Evolutionary conservation across 306 rosid genomes (phyloP).

Genomic region (Begonia fuchsioides): DNA sequence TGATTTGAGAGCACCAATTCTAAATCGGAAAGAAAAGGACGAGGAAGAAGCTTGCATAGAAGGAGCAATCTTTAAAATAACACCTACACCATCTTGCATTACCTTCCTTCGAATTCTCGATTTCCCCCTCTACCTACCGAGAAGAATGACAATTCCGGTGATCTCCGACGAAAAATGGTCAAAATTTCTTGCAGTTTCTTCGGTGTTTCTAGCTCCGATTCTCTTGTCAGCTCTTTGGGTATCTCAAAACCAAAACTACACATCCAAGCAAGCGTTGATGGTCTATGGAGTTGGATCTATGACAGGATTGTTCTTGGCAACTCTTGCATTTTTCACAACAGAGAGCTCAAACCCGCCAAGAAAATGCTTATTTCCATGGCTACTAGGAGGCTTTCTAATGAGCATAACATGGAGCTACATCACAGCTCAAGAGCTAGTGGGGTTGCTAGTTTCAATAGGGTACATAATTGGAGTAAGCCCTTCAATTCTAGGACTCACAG

Average conservation of each 20-base stretch:
- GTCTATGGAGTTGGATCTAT: constrained; percentile 18
- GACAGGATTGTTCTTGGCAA: constrained; percentile 39
- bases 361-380: constrained; percentile 46
- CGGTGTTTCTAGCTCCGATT: constrained; percentile 59
- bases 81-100: constrained; percentile 5
- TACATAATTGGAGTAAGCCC: constrained; percentile 60
- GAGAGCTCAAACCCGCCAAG: constrained; percentile 44
- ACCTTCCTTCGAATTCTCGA: constrained; percentile 17
- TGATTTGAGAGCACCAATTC: constrained; percentile 4
- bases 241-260: constrained; percentile 18
- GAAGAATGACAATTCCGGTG: constrained; percentile 61
- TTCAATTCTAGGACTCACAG: constrained; percentile 62
- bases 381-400: constrained; percentile 57
- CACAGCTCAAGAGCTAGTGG: constrained; percentile 52
- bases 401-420: constrained; percentile 74
- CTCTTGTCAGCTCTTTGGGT: constrained; percentile 30
- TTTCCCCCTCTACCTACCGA: constrained; percentile 61
- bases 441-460: constrained; percentile 48
- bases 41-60: constrained; percentile 5
- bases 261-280: constrained; percentile 13
- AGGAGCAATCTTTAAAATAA: constrained; percentile 2
- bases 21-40: constrained; percentile 5
- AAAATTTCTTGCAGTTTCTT: constrained; percentile 47
- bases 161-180: constrained; percentile 67
- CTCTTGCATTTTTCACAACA: constrained; percentile 33